Percentiles rank a stretch among this genome's conserved stretches.
These are phyloP conservation scores for Rhododendron griersonianum DNA, from an alignment of 148 eudicot genomes.

Conservation along the genomic window DNA sequence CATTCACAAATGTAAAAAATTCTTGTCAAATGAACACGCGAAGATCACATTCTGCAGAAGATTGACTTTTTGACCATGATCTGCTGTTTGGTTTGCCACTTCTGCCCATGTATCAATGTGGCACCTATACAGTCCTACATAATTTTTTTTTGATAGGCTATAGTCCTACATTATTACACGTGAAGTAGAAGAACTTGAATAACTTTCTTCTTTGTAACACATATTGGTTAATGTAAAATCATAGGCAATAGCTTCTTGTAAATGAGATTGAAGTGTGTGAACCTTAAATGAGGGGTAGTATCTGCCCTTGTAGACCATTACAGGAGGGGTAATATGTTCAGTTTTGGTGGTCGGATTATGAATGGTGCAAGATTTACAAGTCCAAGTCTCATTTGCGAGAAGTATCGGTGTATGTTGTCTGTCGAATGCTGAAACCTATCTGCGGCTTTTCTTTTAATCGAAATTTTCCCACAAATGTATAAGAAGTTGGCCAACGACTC, in stretches of 20 bases:
- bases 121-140: background rate
- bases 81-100: background rate
- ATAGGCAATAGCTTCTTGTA: background rate
- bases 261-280: background rate
- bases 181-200: background rate
- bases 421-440: background rate
- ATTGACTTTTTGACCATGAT: background rate
- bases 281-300: background rate
- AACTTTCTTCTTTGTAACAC: background rate
- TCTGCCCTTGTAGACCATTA: background rate
- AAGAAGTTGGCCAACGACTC: background rate
- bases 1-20: background rate
- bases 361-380: background rate
- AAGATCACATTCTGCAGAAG: background rate
- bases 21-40: background rate
- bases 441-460: background rate
- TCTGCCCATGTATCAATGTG: background rate
- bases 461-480: background rate
- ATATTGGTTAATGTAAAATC: background rate
- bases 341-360: background rate
- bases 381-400: background rate
- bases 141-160: no score
- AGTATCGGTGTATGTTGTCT: background rate
- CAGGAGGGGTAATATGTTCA: background rate
- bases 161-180: no score